Base-by-base conservation (phyloP, 1,284 basidiomycete species). In the Puccinia coronata region DNA sequence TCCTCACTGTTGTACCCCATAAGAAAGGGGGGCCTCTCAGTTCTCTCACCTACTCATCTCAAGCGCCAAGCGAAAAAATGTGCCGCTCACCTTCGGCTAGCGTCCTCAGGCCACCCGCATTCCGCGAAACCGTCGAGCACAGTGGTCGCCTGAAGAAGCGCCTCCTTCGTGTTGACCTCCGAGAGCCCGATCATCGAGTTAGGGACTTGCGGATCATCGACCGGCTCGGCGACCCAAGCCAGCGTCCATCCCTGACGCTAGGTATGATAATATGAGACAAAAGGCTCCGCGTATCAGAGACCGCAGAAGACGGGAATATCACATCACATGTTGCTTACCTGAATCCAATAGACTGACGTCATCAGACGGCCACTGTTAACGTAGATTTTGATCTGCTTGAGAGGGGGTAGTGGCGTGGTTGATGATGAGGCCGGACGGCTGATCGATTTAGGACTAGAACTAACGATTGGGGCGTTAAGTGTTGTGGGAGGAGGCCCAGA, bases 321-420 rank as follows among this genome's bases (percentile, higher is more conserved):
- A 16, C 51, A 23, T 53, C 6, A n/a, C 12, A 47, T 16, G 18
- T 43, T 39, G 14, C 23, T 43, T 61, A 75, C 73, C 28, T 75
- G 73, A n/a, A 75, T 41, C 73, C 73, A 75, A 61, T 41, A 31
- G 18, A 75, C 73, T 41, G 55, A 55, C 20, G 53, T 61, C 31
- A 39, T 23, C 28, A 31, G 23, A 12, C 12, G 28, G 25, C 73
- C 73, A 28, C 25, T 12, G 25, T 61, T 61, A 25, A 75, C 53
- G 25, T 75, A 75, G 39, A 75, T 31, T 61, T 75, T 11, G 20
- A 75, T 18, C 14, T 47, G 55, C 34, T 75, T 61, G 39, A 49
- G 55, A 47, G 53, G 34, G n/a, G n/a, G n/a, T n/a, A n/a, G n/a
- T 20, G 53, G 2, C 23, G 53, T 20, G 25, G 25, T 25, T 2